These are phyloP conservation scores for Sclerotinia spermophila DNA, from an alignment of 2,329 filamentous ascomycete species.

Conservation along the genomic window DNA sequence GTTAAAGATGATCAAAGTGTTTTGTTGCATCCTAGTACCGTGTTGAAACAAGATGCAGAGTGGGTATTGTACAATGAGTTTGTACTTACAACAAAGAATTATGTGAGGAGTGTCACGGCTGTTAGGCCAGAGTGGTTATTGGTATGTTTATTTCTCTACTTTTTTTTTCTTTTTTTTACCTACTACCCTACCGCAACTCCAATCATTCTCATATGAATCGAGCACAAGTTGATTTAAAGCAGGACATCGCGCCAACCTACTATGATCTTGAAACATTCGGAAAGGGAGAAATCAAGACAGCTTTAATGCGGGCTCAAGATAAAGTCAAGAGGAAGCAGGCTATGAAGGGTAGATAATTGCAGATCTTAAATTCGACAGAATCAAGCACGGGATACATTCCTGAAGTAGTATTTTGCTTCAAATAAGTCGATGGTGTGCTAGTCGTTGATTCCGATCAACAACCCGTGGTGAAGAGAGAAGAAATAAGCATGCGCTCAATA, in stretches of 20 bases:
- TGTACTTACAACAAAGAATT: constrained; percentile 96
- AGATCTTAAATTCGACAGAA: constrained; percentile 1
- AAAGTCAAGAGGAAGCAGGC: constrained; percentile 54
- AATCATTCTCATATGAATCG: neutral
- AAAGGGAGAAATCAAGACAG: constrained; percentile 80
- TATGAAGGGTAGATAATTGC: constrained; percentile 30
- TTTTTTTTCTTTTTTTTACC: neutral
- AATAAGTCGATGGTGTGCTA: neutral
- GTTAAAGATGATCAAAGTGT: constrained; percentile 97
- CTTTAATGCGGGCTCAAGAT: constrained; percentile 54
- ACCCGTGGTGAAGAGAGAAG: neutral
- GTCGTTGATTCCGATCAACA: neutral
- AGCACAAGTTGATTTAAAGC: constrained; percentile 41
- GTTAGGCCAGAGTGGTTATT: constrained; percentile 93
- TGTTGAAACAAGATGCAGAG: constrained; percentile 81
- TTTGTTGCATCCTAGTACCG: constrained; percentile 87
- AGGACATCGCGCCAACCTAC: constrained; percentile 92
- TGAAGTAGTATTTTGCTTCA: neutral
- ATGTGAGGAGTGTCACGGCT: constrained; percentile 88
- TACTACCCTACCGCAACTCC: neutral
- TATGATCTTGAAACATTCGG: constrained; percentile 82
- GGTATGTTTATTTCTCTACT: constrained; percentile 50
- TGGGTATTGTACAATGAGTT: constrained; percentile 99
- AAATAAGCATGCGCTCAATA: too few species aligned
- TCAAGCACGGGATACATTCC: neutral